Conservation (phyloP, 2,329 filamentous ascomycete genomes). For the Bimuria novae-zelandiae region DNA sequence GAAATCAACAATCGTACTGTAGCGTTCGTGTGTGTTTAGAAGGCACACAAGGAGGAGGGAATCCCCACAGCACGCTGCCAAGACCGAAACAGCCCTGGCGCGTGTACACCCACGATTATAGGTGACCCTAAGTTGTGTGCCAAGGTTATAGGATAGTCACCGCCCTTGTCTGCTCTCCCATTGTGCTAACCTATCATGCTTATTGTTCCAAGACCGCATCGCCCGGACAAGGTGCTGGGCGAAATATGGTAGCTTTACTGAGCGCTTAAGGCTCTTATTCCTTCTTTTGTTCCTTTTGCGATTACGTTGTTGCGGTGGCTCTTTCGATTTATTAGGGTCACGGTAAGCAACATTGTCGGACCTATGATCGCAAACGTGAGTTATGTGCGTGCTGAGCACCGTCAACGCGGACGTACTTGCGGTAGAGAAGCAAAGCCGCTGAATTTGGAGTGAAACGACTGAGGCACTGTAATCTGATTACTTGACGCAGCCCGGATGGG, state of each 20-base stretch:
- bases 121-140: too few species aligned
- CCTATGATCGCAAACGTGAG: background rate
- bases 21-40: too few species aligned
- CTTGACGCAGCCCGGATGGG: background rate
- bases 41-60: too few species aligned
- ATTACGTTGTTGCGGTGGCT: background rate
- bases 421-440: background rate
- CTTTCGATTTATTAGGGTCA: constrained; percentile 2
- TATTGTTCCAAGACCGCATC: too few species aligned
- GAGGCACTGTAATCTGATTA: background rate
- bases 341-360: constrained; percentile 3
- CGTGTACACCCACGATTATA: too few species aligned
- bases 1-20: too few species aligned
- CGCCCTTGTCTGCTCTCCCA: too few species aligned
- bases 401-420: background rate
- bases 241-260: background rate
- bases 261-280: background rate
- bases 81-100: too few species aligned
- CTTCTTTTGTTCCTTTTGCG: background rate
- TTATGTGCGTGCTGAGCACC: background rate
- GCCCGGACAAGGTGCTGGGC: too few species aligned
- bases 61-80: too few species aligned
- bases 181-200: too few species aligned
- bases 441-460: background rate
- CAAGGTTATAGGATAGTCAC: too few species aligned